Evolutionary conservation across 2,329 filamentous ascomycete genomes (phyloP).

Genomic region (Cladosporium sp.): DNA sequence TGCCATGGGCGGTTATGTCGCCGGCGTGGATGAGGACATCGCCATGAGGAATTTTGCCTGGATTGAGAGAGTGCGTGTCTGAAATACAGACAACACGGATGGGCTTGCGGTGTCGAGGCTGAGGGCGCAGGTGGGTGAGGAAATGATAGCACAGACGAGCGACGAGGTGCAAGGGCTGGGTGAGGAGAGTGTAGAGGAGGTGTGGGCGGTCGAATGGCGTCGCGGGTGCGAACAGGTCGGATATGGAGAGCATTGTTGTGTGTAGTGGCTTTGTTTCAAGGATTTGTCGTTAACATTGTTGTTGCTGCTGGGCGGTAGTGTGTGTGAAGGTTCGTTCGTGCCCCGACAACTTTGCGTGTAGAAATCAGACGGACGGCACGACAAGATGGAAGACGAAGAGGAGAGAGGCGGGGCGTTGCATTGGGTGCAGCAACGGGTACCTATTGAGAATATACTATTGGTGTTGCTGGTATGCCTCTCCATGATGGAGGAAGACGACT

Average conservation of each 20-base stretch:
- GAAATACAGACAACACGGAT: constrained; percentile 85
- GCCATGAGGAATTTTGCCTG: constrained; percentile 63
- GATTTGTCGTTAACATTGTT: constrained; percentile 16
- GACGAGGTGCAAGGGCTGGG: constrained; percentile 42
- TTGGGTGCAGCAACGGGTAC: not conserved
- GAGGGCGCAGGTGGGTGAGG: constrained; percentile 62
- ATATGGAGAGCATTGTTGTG: constrained; percentile 16
- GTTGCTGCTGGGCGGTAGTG: not conserved
- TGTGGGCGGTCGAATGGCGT: constrained; percentile 25
- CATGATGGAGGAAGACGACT: not conserved
- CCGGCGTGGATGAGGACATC: constrained; percentile 89
- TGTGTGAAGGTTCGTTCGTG: not conserved
- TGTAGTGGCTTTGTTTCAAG: not conserved
- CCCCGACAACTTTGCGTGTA: too few species aligned
- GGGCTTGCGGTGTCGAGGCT: constrained; percentile 53
- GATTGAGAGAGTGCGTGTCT: constrained; percentile 73
- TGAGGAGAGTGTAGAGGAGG: constrained; percentile 34
- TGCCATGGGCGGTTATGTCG: constrained; percentile 76
- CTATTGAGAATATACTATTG: not conserved
- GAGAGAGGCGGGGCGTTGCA: not conserved
- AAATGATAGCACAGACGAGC: constrained; percentile 44
- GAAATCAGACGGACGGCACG: not conserved
- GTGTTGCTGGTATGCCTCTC: not conserved
- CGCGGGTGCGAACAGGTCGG: constrained; percentile 16
- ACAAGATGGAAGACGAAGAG: not conserved